Conservation (phyloP, 2,329 filamentous ascomycete genomes). For the Fusarium sp. region DNA sequence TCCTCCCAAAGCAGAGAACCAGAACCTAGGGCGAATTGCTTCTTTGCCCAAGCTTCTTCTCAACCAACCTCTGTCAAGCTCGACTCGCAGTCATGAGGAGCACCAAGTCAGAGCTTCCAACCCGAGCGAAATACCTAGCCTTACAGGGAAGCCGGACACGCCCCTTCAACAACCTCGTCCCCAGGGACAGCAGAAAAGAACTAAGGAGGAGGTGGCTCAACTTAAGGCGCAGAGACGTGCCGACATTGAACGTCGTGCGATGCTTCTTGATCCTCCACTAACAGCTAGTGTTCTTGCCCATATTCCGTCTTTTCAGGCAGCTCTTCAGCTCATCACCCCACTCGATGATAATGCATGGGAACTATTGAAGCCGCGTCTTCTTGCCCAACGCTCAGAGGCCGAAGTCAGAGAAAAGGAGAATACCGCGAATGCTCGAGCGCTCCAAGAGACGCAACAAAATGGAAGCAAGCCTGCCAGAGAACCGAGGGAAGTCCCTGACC, state of each 20-base stretch:
- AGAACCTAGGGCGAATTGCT: background rate
- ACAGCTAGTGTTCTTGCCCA: slow-evolving; percentile 71
- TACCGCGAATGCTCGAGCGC: slow-evolving; percentile 46
- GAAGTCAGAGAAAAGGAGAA: slow-evolving; percentile 66
- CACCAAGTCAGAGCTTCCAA: slow-evolving; percentile 6
- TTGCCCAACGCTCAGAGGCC: slow-evolving; percentile 74
- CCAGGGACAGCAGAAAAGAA: slow-evolving; percentile 60
- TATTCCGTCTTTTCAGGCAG: slow-evolving; percentile 80
- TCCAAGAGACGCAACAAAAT: slow-evolving; percentile 49
- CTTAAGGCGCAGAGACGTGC: slow-evolving; percentile 72
- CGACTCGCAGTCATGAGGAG: background rate
- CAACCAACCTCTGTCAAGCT: background rate
- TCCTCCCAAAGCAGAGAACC: background rate
- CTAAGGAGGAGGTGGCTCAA: slow-evolving; percentile 71
- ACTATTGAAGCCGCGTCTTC: slow-evolving; percentile 73
- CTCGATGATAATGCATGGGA: slow-evolving; percentile 79
- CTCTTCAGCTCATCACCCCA: slow-evolving; percentile 75
- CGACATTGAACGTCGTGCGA: slow-evolving; percentile 79
- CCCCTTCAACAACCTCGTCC: slow-evolving; percentile 6
- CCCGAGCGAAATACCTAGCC: slow-evolving; percentile 13
- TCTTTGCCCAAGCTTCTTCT: background rate
- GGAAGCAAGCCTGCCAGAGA: slow-evolving; percentile 10
- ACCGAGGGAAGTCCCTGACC: slow-evolving; percentile 69
- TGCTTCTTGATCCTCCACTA: slow-evolving; percentile 75
- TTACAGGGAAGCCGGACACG: slow-evolving; percentile 8